Evolutionary conservation across 192 early-diverging fungal genomes (phyloP), one percentile per base, ranked within the genome.

Genomic region (Haplosporangium gracile): DNA sequence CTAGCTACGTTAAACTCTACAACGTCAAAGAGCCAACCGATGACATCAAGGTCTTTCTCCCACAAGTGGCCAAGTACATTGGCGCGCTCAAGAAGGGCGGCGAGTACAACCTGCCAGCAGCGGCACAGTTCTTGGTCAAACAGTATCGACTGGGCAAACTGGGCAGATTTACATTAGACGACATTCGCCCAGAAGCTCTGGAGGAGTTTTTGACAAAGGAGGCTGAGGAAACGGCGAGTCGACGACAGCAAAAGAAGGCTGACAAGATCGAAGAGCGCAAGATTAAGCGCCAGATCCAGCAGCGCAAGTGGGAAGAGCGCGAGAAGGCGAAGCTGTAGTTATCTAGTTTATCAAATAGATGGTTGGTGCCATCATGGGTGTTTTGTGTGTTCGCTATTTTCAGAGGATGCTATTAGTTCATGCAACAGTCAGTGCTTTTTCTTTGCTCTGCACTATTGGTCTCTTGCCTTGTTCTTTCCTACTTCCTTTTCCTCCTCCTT

Each of bases 71-170:
- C 39, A 86, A 77, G 45, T 91, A 92, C 74, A 94, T 95, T 47
- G 95, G 94, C 36, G 93, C 94, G 0, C 78, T 95, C 55, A 90
- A 92, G 32, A 93, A 92, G 45, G 93, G 92, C 51, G 93, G 95
- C 7, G 92, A 94, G 57, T 85, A 90, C 32, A 95, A 97, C 76
- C 49, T 91, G 7, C 90, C 92, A 32, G 89, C 90, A 74, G 95
- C 97, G 1, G 92, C 96, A 1, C 90, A 91, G 40, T 93, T 93
- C 73, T 93, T 98, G 88, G 71, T 98, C 13, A 91, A 93, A 43
- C 88, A 94, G 53, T 99, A 94, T 91, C 94, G 97, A n/a, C 81
- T 93, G 29, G 98, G 98, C 29, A 93, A 90, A 78, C 90, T 97
- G 53, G 98, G 98, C 0, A 89, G 77, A 8, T 85, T 95, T 68